Percentiles rank a stretch among this genome's conserved stretches.
Evolutionary conservation across 192 early-diverging fungal genomes (phyloP).

Genomic region (Gigaspora rosea): DNA sequence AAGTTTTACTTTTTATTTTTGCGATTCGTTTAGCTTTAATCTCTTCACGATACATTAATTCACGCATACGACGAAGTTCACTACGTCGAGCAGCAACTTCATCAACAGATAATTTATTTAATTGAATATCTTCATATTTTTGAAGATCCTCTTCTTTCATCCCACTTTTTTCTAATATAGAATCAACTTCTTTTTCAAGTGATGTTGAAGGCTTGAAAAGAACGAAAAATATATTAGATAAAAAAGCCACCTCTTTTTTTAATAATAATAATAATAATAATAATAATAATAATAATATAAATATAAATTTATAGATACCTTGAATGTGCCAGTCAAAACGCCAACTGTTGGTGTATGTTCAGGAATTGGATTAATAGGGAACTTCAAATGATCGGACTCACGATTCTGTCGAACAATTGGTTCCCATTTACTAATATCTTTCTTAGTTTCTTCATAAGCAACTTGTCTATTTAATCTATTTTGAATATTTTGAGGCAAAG

Average conservation of each 20-base stretch:
- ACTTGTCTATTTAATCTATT: constrained; percentile 84
- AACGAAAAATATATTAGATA: neutral
- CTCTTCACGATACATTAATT: constrained; percentile 92
- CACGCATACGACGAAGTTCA: constrained; percentile 88
- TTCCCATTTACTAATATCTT: constrained; percentile 84
- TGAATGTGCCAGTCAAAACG: constrained; percentile 64
- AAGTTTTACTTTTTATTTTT: constrained; percentile 98
- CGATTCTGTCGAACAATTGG: constrained; percentile 80
- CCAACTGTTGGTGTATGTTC: constrained; percentile 49
- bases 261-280: too few relatives aligned
- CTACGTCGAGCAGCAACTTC: constrained; percentile 74
- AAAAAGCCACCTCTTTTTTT: too few relatives aligned
- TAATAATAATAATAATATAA: too few relatives aligned
- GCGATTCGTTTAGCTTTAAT: constrained; percentile 86
- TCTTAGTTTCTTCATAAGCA: constrained; percentile 82
- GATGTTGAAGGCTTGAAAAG: constrained; percentile 50
- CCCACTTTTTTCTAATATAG: constrained; percentile 68
- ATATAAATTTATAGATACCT: constrained; percentile 29
- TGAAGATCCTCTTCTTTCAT: constrained; percentile 78
- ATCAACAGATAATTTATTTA: constrained; percentile 81
- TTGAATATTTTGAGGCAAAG: constrained; percentile 79
- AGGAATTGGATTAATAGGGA: constrained; percentile 57
- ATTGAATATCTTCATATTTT: constrained; percentile 82
- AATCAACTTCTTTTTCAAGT: constrained; percentile 80
- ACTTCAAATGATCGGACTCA: constrained; percentile 79